A percentile compares a stretch with the other conserved stretches of the same genome.
Conservation (phyloP, 2,329 filamentous ascomycete species). For the Botryotinia convoluta region DNA sequence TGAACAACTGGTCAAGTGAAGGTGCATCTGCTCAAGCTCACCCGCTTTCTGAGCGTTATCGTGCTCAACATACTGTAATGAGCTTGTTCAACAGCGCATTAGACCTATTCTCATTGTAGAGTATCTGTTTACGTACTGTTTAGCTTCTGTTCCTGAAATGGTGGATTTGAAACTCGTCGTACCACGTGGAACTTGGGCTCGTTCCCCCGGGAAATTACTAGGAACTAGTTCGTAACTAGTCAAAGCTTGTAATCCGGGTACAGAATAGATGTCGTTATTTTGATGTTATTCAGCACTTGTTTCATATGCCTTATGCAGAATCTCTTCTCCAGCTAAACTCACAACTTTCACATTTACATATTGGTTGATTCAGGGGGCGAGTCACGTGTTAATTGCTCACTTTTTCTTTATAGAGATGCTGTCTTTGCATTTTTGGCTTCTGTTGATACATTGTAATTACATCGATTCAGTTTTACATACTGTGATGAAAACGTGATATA, state of each 20-base stretch:
- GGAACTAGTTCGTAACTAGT: neutral
- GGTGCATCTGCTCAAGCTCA: neutral
- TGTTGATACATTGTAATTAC: neutral
- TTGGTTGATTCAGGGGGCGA: neutral
- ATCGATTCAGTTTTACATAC: neutral
- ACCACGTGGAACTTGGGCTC: neutral
- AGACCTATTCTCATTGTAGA: neutral
- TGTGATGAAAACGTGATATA: fast-evolving
- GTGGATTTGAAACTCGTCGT: no score
- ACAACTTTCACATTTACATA: neutral
- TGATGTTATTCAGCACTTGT: neutral
- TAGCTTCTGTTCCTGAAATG: neutral
- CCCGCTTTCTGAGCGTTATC: neutral
- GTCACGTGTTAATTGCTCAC: neutral
- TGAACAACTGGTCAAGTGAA: neutral
- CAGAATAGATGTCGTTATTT: neutral
- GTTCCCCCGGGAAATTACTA: neutral
- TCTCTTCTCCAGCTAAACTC: neutral
- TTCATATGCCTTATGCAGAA: neutral
- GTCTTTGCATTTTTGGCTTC: neutral
- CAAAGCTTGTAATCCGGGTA: neutral
- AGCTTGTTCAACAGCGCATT: no score
- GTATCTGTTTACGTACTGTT: neutral
- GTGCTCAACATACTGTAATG: neutral
- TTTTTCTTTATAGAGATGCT: neutral